Conservation (phyloP, 2,329 filamentous ascomycete species). For the Orbilia brochopaga region DNA sequence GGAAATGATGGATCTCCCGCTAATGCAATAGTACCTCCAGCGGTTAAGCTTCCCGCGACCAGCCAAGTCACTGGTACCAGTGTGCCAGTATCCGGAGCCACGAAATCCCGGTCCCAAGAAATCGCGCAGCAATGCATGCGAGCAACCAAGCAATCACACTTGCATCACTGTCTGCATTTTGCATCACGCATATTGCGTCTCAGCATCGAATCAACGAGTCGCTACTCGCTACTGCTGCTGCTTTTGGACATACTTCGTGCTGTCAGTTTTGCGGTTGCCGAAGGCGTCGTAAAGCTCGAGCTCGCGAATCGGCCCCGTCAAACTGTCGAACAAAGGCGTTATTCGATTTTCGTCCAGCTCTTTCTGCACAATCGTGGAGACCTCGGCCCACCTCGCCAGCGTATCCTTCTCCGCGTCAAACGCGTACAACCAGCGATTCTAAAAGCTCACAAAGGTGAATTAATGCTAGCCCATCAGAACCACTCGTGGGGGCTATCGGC, state of each 20-base stretch:
- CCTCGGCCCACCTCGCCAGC: conserved; percentile 58
- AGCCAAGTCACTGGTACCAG: background rate
- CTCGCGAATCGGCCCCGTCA: conserved; percentile 21
- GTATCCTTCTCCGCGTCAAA: conserved; percentile 62
- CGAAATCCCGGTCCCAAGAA: background rate
- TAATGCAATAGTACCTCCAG: background rate
- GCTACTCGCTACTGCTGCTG: conserved; percentile 22
- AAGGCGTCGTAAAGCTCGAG: conserved; percentile 41
- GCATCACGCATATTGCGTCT: background rate
- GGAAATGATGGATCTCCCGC: background rate
- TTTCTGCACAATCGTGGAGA: conserved; percentile 58
- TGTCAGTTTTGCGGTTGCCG: conserved; percentile 21
- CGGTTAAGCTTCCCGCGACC: background rate
- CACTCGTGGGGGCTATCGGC: background rate
- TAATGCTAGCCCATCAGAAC: no score
- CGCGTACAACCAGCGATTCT: conserved; percentile 62
- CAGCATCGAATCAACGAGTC: conserved; percentile 5
- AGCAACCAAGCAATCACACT: no score
- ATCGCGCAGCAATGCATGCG: background rate
- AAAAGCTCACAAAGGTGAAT: conserved; percentile 14
- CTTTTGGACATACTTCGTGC: conserved; percentile 30
- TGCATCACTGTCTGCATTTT: no score
- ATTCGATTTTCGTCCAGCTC: conserved; percentile 54
- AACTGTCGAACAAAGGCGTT: conserved; percentile 57
- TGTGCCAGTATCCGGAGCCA: background rate